Base-by-base conservation (phyloP, 1,139 yeast species). In the Candida sp. region DNA sequence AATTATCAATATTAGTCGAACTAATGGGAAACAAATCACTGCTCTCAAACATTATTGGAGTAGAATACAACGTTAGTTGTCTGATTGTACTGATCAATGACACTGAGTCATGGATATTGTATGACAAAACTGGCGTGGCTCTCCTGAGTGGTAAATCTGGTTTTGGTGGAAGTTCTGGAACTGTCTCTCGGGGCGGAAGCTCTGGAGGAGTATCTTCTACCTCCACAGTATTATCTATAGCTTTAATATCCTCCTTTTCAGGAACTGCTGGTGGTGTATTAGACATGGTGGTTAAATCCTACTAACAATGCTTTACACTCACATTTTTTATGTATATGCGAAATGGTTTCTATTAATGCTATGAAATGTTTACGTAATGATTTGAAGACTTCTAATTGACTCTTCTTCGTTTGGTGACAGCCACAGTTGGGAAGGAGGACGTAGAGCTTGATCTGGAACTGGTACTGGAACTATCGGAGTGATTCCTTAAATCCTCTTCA, bases 21-120 rank as follows among this genome's bases (percentile, higher is more conserved):
- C 23, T 37, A 22, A 41, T 30, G 3, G 39, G 19, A 45, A 64
- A 63, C 9, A 60, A 54, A 37, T 71, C 77, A 5, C 70, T 63
- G 21, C 60, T 55, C 45, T 72, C 73, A 46, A 69, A 68, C 63
- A 69, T 60, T 29, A 48, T 54, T 3, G 71, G 70, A n/a, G 64
- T 54, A 5, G 55, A 49, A 45, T 64, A 68, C 4, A 56, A 37
- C 41, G 69, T 72, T 40, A 57, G 51, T 46, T 72, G 76, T 46
- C 77, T 55, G 33, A 59, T 55, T 15, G 62, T 48, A n/a, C 66
- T 57, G 15, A 69, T 59, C 36, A 59, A 54, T 4, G 70, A 61
- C 9, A 66, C 50, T 12, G 54, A 49, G 43, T 66, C 68, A 12
- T 45, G 33, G 21, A 45, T 37, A 32, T 29, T 37, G 34, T 37